These are phyloP conservation scores for Populus hybrid DNA, from an alignment of 441 rosid species.

Conservation along the genomic window DNA sequence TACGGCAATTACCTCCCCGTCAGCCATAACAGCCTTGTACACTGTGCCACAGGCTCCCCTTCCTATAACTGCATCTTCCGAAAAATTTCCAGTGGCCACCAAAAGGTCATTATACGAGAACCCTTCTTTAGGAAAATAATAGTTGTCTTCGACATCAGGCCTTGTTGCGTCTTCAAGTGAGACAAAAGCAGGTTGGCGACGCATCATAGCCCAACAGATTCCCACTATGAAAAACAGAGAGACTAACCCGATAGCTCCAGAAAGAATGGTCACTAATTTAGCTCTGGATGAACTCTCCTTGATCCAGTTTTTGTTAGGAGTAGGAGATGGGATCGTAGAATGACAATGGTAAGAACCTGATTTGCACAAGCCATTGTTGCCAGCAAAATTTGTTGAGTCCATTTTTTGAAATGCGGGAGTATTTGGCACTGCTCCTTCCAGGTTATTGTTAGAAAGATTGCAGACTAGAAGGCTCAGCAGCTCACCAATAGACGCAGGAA, in stretches of 20 bases:
- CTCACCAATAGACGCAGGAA: not conserved
- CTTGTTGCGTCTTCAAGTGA: not conserved
- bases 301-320: not conserved
- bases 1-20: not conserved
- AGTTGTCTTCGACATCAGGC: not conserved
- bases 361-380: not conserved
- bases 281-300: not conserved
- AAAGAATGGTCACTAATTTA: not conserved
- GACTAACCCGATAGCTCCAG: not conserved
- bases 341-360: not conserved
- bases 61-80: not conserved
- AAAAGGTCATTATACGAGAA: not conserved
- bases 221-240: not conserved
- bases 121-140: too few relatives aligned
- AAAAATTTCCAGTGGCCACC: not conserved
- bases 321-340: not conserved
- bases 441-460: not conserved
- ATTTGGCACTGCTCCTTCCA: not conserved
- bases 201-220: not conserved
- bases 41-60: not conserved
- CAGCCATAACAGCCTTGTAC: not conserved
- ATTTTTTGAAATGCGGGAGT: not conserved
- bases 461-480: not conserved
- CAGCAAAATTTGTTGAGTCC: not conserved
- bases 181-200: not conserved